These are phyloP conservation scores for Verticillium albo-atrum DNA, from an alignment of 2,329 filamentous ascomycete genomes.

Conservation along the genomic window DNA sequence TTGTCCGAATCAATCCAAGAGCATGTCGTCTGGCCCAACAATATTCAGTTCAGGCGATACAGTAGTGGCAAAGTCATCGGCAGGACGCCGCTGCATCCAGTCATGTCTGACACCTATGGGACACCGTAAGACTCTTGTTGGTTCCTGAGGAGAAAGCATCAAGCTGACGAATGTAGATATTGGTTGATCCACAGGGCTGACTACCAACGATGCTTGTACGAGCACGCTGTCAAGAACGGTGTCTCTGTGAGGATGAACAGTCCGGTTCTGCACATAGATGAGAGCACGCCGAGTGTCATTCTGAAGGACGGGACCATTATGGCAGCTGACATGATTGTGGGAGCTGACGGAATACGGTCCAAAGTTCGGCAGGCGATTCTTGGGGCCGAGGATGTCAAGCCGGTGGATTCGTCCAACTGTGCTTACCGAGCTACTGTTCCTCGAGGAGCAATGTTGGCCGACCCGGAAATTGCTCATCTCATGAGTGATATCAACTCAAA, in stretches of 20 bases:
- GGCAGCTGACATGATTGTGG: slow-evolving; percentile 4
- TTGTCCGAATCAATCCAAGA: slow-evolving; percentile 1
- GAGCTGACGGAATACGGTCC: slow-evolving; percentile 7
- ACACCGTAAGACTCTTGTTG: slow-evolving; percentile 3
- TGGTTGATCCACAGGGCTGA: slow-evolving; percentile 1
- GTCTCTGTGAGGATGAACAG: neutral
- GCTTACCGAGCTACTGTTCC: slow-evolving; percentile 4
- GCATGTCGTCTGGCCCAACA: slow-evolving; percentile 3
- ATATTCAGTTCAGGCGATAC: slow-evolving; percentile 5
- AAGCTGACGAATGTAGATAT: too few relatives aligned
- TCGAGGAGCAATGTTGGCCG: neutral
- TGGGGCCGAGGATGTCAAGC: neutral
- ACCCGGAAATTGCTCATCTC: slow-evolving; percentile 11
- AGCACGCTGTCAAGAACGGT: slow-evolving; percentile 8
- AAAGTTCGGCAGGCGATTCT: slow-evolving; percentile 1
- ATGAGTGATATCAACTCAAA: slow-evolving; percentile 15
- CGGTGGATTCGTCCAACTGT: slow-evolving; percentile 2
- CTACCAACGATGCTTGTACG: slow-evolving; percentile 8
- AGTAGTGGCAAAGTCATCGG: slow-evolving; percentile 3
- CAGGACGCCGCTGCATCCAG: slow-evolving; percentile 4
- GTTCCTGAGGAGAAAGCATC: too few relatives aligned
- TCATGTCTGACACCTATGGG: slow-evolving; percentile 7
- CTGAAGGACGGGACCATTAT: slow-evolving; percentile 4
- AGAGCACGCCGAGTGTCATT: too few relatives aligned
- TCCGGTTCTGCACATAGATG: too few relatives aligned